Percentiles rank a stretch among this genome's conserved stretches.
Conservation (phyloP, 371 early-diverging fungal species). For the Mortierella sp. region DNA sequence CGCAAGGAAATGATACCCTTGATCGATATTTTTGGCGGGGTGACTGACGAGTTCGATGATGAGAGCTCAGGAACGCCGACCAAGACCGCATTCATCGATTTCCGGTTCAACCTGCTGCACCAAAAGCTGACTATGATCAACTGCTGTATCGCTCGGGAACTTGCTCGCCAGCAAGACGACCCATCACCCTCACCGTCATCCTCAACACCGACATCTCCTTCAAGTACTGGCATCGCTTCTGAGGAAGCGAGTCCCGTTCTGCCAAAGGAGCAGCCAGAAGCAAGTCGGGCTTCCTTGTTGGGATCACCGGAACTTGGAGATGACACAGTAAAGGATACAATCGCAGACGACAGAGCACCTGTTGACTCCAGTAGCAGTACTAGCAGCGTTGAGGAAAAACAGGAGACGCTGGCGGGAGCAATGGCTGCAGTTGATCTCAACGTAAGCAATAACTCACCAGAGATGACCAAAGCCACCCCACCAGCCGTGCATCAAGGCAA, state of each 20-base stretch:
- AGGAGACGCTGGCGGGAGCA: neutral
- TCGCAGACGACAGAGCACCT: neutral
- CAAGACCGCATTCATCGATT: conserved; percentile 68
- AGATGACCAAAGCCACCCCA: neutral
- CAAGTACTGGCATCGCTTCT: neutral
- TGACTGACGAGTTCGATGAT: conserved; percentile 14
- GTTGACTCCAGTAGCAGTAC: neutral
- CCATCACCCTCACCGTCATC: neutral
- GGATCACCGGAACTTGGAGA: neutral
- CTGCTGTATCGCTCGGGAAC: conserved; percentile 80
- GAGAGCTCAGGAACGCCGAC: conserved; percentile 23
- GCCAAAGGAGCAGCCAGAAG: neutral
- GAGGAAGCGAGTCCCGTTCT: neutral
- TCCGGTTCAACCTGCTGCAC: conserved; percentile 79
- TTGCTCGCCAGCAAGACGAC: neutral
- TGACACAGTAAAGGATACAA: neutral
- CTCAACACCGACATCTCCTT: neutral
- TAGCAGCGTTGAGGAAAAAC: neutral
- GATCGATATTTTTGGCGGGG: conserved; percentile 57
- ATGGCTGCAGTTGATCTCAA: conserved; percentile 37
- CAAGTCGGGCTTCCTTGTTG: neutral
- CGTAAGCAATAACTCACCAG: neutral
- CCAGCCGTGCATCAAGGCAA: neutral
- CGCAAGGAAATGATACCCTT: conserved; percentile 68
- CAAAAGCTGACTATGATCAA: conserved; percentile 96